phyloP scores from a whole-genome alignment of 164 flowering plant genomes.

The Magnolia sinica region DNA sequence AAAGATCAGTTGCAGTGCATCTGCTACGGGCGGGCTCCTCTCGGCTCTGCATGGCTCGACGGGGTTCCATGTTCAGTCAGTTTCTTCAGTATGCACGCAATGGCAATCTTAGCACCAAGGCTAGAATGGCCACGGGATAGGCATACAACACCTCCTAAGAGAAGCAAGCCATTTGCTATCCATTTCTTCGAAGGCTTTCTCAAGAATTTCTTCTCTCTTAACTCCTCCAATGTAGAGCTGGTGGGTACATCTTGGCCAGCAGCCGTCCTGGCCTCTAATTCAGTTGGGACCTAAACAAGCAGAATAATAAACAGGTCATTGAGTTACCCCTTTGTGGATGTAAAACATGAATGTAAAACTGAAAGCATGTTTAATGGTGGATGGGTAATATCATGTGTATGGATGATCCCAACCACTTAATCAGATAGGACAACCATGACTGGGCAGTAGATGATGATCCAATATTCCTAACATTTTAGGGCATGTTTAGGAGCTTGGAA shows the following conservation, averaged over 20 bases:
- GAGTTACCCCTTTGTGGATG: no score
- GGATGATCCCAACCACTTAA: no score
- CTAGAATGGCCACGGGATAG: constrained; percentile 60
- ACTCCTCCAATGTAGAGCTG: constrained; percentile 14
- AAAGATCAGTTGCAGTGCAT: neutral
- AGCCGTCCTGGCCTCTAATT: constrained; percentile 24
- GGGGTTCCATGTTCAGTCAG: constrained; percentile 42
- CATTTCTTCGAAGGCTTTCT: constrained; percentile 57
- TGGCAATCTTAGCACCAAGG: constrained; percentile 71
- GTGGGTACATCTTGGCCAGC: constrained; percentile 6
- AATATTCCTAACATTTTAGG: no score
- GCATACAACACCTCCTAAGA: constrained; percentile 68
- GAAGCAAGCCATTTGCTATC: constrained; percentile 62
- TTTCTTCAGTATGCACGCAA: constrained; percentile 71
- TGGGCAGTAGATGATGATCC: no score
- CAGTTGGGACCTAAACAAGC: constrained; percentile 52
- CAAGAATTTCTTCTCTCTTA: constrained; percentile 22
- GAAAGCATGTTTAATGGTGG: no score
- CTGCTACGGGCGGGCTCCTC: neutral
- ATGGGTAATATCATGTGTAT: no score
- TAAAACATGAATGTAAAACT: no score
- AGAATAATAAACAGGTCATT: neutral
- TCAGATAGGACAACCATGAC: no score
- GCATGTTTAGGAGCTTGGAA: no score
- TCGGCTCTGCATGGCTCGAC: constrained; percentile 25